phyloP scores from a whole-genome alignment of 805 yeast genomes.

The Ogataea neopini region DNA sequence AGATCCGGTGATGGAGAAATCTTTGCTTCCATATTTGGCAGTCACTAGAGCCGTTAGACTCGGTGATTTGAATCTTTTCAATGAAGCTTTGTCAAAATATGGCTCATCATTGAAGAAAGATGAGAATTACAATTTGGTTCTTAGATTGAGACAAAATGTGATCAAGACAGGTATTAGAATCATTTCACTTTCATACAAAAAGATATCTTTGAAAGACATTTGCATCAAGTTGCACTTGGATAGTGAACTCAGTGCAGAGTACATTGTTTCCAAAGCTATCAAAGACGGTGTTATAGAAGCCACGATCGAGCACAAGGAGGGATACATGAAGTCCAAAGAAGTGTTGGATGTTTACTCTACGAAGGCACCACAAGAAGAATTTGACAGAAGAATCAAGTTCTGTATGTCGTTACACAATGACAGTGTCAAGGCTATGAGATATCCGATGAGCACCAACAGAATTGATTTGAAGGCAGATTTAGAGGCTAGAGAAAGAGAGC shows the following conservation, averaged over 20 bases:
- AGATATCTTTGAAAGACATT: conserved; percentile 88
- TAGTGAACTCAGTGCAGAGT: conserved; percentile 94
- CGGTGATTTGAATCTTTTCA: conserved; percentile 85
- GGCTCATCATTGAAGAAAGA: conserved; percentile 67
- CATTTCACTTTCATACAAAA: conserved; percentile 86
- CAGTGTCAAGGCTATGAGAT: conserved; percentile 92
- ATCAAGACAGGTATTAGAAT: conserved; percentile 96
- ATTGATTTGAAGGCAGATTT: conserved; percentile 51
- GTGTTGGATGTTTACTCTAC: conserved; percentile 85
- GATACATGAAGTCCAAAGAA: conserved; percentile 90
- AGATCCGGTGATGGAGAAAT: conserved; percentile 56
- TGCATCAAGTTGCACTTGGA: conserved; percentile 91
- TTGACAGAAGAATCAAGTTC: conserved; percentile 91
- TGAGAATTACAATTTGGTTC: conserved; percentile 78
- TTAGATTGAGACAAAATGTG: conserved; percentile 92
- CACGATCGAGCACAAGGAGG: conserved; percentile 82
- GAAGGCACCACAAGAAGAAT: conserved; percentile 78
- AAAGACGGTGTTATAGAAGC: conserved; percentile 98
- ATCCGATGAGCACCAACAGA: conserved; percentile 62
- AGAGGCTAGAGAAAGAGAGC: conserved; percentile 59
- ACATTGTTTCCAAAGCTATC: conserved; percentile 93
- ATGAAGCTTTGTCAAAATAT: conserved; percentile 64
- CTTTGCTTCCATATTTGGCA: conserved; percentile 78
- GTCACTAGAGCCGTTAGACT: conserved; percentile 88
- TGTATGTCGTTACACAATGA: conserved; percentile 90